Conservation (phyloP, 169 alveolate genomes). For the Eimeria tenella region DNA sequence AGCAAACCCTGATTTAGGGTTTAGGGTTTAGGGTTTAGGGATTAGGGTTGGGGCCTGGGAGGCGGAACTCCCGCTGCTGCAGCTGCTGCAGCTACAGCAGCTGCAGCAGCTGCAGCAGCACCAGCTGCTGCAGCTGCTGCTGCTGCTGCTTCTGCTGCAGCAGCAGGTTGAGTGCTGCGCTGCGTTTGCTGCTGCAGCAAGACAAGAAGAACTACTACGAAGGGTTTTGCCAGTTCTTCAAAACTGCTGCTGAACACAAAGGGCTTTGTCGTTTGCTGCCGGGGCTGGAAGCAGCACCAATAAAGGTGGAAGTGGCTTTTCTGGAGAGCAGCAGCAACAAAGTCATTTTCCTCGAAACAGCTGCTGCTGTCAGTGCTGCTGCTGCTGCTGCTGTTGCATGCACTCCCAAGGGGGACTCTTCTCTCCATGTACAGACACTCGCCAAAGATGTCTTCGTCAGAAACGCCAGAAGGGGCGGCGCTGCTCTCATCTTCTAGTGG, state of each 20-base stretch:
- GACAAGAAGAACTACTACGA: slow-evolving; percentile 82
- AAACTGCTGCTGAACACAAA: slow-evolving; percentile 80
- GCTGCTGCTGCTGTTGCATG: slow-evolving; percentile 80
- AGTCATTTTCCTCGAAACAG: slow-evolving; percentile 72
- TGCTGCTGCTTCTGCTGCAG: not conserved
- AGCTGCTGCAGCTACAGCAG: not conserved
- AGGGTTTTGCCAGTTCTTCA: slow-evolving; percentile 83
- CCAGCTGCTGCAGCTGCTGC: not conserved
- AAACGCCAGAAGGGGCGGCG: slow-evolving; percentile 82
- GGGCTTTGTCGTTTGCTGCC: slow-evolving; percentile 78
- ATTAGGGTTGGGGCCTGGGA: no score
- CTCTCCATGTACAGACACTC: slow-evolving; percentile 81
- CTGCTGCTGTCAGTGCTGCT: slow-evolving; percentile 37
- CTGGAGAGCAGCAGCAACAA: slow-evolving; percentile 77
- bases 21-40: not conserved
- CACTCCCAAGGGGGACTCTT: slow-evolving; percentile 80
- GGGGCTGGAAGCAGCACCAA: slow-evolving; percentile 79
- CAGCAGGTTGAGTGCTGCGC: not conserved
- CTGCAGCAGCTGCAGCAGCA: not conserved
- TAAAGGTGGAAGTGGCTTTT: slow-evolving; percentile 79
- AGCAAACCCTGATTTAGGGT: not conserved
- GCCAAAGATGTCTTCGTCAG: slow-evolving; percentile 81
- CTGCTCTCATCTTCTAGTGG: slow-evolving; percentile 67
- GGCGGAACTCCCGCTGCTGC: not conserved
- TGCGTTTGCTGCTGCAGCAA: slow-evolving; percentile 65